Conservation (phyloP, 306 rosid species). For the Vicia faba region DNA sequence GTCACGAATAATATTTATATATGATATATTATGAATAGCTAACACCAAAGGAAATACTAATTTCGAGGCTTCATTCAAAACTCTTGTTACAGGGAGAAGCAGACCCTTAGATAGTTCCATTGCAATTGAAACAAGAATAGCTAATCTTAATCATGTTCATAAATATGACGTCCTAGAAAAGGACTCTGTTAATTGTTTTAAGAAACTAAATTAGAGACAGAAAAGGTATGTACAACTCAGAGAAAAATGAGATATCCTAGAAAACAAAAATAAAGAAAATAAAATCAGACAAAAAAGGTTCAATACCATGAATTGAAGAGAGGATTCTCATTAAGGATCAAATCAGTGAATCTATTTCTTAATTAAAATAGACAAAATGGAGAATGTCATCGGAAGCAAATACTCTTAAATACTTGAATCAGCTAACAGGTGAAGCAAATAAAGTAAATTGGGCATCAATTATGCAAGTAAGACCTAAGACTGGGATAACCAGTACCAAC, state of each 20-base stretch:
- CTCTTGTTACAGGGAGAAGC: not conserved
- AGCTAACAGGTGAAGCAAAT: not conserved
- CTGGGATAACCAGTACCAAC: conserved; percentile 5
- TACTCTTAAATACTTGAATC: conserved; percentile 15
- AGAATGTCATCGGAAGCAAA: conserved; percentile 5
- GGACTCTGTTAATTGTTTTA: not conserved
- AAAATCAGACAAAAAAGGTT: not conserved
- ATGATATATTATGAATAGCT: not conserved
- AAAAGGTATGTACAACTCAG: conserved; percentile 5
- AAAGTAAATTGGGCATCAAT: conserved; percentile 25
- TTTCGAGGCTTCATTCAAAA: not conserved
- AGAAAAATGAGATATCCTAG: conserved; percentile 11
- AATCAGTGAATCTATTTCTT: conserved; percentile 2
- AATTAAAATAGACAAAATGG: conserved; percentile 23
- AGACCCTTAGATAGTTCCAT: conserved; percentile 3
- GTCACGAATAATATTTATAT: not conserved
- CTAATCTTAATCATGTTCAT: not conserved
- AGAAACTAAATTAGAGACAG: not conserved
- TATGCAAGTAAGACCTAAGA: conserved; percentile 7
- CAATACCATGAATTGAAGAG: conserved; percentile 6
- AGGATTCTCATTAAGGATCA: conserved; percentile 12
- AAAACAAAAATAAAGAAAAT: not conserved
- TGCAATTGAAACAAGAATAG: not conserved
- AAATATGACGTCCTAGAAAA: not conserved
- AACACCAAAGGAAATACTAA: not conserved